Evolutionary conservation across 495 filamentous ascomycete species (phyloP).

Genomic region (Hyaloscypha bicolor): DNA sequence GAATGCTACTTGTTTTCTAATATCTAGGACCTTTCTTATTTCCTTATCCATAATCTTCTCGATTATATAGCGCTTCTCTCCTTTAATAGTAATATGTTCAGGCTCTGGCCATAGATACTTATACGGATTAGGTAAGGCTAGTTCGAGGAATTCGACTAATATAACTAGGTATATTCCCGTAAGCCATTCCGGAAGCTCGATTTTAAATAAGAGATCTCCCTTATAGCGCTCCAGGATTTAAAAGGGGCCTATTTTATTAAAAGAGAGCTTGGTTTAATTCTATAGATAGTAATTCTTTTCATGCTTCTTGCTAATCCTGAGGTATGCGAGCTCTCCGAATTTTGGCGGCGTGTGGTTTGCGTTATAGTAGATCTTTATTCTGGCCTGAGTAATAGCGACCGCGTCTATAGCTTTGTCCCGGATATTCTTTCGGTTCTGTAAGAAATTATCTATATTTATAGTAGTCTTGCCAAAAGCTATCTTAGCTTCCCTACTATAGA

Average conservation of each 20-base stretch:
- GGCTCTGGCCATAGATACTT: too few relatives aligned
- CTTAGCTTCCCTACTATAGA: neutral
- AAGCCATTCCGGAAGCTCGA: too few relatives aligned
- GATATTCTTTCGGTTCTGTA: neutral
- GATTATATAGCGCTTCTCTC: too few relatives aligned
- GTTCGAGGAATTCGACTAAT: too few relatives aligned
- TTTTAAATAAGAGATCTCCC: too few relatives aligned
- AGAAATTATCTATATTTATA: neutral
- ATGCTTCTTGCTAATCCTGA: neutral
- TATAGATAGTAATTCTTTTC: neutral
- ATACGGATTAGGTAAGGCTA: too few relatives aligned
- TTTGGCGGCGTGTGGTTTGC: neutral
- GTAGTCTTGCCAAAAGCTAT: neutral
- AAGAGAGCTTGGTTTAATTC: neutral
- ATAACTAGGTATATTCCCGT: too few relatives aligned
- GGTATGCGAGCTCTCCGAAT: neutral
- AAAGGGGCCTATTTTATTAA: neutral
- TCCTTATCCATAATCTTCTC: too few relatives aligned
- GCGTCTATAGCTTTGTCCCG: neutral
- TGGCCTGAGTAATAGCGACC: neutral
- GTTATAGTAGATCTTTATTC: neutral
- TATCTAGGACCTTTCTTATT: too few relatives aligned
- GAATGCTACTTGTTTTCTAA: too few relatives aligned
- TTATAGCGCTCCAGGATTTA: too few relatives aligned
- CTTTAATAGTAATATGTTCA: too few relatives aligned